Evolutionary conservation across 1,284 basidiomycete genomes (phyloP).

Genomic region (Moniliophthora roreri): DNA sequence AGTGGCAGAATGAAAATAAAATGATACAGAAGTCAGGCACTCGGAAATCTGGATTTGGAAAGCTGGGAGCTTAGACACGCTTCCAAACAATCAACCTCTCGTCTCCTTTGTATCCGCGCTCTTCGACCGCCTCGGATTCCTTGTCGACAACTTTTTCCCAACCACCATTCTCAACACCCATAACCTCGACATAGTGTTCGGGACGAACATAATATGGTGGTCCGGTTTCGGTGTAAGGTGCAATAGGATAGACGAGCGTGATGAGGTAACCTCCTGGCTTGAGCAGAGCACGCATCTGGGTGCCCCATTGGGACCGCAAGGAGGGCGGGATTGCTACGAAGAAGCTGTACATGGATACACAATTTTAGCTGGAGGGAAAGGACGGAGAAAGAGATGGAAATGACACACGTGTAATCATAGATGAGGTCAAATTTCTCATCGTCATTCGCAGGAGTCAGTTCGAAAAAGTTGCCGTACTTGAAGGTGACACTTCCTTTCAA

Average conservation of each 20-base stretch:
- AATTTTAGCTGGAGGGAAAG: no score
- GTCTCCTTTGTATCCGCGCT: conserved; percentile 41
- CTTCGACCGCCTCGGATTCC: conserved; percentile 38
- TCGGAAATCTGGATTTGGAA: no score
- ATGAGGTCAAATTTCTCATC: conserved; percentile 52
- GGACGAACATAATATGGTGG: conserved; percentile 65
- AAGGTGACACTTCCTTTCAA: conserved; percentile 36
- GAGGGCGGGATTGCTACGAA: conserved; percentile 69
- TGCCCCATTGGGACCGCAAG: conserved; percentile 55
- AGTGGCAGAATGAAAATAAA: no score
- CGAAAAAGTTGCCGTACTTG: conserved; percentile 56
- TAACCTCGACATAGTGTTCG: conserved; percentile 54
- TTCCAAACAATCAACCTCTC: conserved; percentile 54
- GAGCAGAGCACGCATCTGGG: conserved; percentile 54
- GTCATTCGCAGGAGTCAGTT: conserved; percentile 31
- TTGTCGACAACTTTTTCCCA: conserved; percentile 59
- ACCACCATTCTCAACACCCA: conserved; percentile 50
- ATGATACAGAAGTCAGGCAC: no score
- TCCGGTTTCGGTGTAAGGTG: conserved; percentile 39
- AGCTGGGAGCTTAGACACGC: no score
- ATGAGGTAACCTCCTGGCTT: conserved; percentile 63
- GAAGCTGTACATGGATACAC: conserved; percentile 46
- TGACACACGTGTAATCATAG: conserved; percentile 67
- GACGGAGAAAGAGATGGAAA: not conserved
- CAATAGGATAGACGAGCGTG: conserved; percentile 51